Evolutionary conservation across 768 basidiomycete species (phyloP), one percentile per base, ranked within the genome.

Genomic region (Suillus brevipes): DNA sequence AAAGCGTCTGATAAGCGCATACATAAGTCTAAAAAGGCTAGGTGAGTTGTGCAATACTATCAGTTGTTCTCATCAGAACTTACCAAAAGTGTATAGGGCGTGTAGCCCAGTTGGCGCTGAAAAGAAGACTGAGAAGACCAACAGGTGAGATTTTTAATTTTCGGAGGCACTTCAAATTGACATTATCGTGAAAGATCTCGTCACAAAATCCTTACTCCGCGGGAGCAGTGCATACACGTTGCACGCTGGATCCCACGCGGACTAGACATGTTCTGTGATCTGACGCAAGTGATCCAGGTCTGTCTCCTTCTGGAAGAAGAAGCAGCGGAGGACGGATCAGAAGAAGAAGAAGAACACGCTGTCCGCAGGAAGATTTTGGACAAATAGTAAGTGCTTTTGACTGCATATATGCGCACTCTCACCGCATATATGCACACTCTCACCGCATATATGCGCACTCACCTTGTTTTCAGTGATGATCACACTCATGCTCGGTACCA

Each of bases 201-300:
- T 38, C 10, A 38, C 38, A 38, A 38, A 38, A 12, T 10, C 1
- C 38, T 38, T 3, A 38, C 63, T 34, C 53, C 36, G 14, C 18
- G 18, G 25, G 62, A 63, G 7, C 52, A 63, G 53, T 63, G 62
- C 53, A 20, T 63, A 8, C 62, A 63, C 3, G 20, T 56, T 57
- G 62, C 62, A 63, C 18, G 62, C 8, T 63, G 62, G 55, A 63
- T 63, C 25, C 52, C 53, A 25, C 34, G 14, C n/a, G 55, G 37
- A 7, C 47, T 63, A 6, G 53, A 63, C 28, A 63, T 63, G 62
- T 63, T 63, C 36, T 56, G 62, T 2, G 25, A 63, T 40, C 40
- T 63, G 5, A 56, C 18, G 20, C 36, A 56, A 10, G 63, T 58
- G 1, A 64, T 64, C 23, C 55, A 58, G 20, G 56, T 64, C 1